These are phyloP conservation scores for Plenodomus lindquistii DNA, from an alignment of 2,329 filamentous ascomycete genomes.

Conservation along the genomic window DNA sequence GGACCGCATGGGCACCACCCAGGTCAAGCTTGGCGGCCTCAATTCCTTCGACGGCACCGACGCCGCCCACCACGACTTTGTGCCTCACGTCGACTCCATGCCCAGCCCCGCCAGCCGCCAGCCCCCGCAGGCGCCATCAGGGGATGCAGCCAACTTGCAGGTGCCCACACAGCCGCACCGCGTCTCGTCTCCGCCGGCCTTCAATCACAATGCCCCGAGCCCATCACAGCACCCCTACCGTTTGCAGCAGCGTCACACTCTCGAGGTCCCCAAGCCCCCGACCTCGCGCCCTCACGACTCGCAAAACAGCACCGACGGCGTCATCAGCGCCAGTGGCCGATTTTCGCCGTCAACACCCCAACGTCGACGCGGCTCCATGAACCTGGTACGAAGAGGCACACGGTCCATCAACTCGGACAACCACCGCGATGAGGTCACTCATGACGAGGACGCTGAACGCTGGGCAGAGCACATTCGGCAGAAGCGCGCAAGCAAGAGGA, in stretches of 20 bases:
- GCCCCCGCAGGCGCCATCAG: constrained; percentile 17
- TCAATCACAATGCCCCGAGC: constrained; percentile 55
- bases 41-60: constrained; percentile 26
- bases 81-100: constrained; percentile 23
- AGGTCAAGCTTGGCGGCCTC: constrained; percentile 43
- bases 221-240: constrained; percentile 58
- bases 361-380: constrained; percentile 79
- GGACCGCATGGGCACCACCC: constrained; percentile 39
- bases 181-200: constrained; percentile 66
- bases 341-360: constrained; percentile 73
- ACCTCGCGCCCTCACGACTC: constrained; percentile 69
- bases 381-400: constrained; percentile 77
- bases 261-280: constrained; percentile 80
- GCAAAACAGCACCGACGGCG: constrained; percentile 57
- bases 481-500: constrained; percentile 85
- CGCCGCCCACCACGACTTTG: constrained; percentile 37
- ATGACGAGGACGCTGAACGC: constrained; percentile 86
- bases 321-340: constrained; percentile 72
- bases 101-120: constrained; percentile 13
- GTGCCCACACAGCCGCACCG: constrained; percentile 48
- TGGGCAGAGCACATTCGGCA: constrained; percentile 94
- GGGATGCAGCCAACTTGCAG: constrained; percentile 40
- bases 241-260: constrained; percentile 80
- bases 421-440: constrained; percentile 78
- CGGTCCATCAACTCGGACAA: constrained; percentile 83